Evolutionary conservation across 1,139 yeast genomes (phyloP), one percentile per base, ranked within the genome.

Genomic region (Pichia norvegensis): DNA sequence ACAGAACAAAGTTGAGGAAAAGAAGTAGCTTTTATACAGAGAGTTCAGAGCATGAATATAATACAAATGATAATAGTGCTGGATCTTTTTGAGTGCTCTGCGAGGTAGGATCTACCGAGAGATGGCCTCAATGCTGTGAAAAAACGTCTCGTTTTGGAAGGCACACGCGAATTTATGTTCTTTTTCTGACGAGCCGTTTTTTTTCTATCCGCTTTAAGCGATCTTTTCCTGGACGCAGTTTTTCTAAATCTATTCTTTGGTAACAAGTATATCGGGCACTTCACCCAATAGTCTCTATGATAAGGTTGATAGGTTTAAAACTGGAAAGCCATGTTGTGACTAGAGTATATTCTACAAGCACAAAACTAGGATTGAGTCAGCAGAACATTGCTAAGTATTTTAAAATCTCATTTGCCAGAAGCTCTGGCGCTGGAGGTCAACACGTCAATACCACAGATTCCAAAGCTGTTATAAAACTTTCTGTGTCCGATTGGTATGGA

Each of bases 341-440:
- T 17, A 31, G 20, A 31, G 13, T 16, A 16, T 16, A 16, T 4
- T 35, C 22, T 35, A 19, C 23, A 4, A 20, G 16, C 25, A 35
- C 22, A 20, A 35, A 19, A 10, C 19, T 13, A 9, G 13, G 13
- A 19, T 19, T 35, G 13, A 37, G 27, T 21, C 40, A n/a, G 19
- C n/a, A 27, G 2, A 43, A 48, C 16, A 45, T 56, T 8, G 22
- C 45, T 4, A 53, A 50, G 44, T 40, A 51, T 35, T 59, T 61
- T 29, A 40, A 67, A 1, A 64, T 81, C 2, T 62, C 78, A 0
- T 88, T 69, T 62, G 78, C 86, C 44, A 67, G 95, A 50, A 76
- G 95, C 0, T 82, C 95, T 13, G 97, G 97, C 0, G 90, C 96
- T 0, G 97, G 97, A 0, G 97, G 97, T 0, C 97, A 90, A 57